phyloP scores from a whole-genome alignment of 352 stramenopile species.

The Phytophthora cajani region DNA sequence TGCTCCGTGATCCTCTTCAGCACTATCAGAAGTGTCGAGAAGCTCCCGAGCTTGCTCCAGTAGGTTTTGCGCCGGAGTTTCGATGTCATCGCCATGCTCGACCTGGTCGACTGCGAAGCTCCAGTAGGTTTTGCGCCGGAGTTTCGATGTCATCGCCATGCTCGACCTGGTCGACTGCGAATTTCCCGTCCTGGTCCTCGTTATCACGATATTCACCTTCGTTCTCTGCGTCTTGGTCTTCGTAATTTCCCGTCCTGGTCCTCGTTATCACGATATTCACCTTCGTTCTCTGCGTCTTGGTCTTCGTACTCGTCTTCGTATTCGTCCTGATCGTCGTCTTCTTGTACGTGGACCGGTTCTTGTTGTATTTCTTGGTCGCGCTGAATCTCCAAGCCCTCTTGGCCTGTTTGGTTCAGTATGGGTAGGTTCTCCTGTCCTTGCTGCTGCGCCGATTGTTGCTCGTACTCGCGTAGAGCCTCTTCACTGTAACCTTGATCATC shows the following conservation, averaged over 20 bases:
- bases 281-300: constrained; percentile 1
- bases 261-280: constrained; percentile 1
- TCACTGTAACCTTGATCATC: neutral
- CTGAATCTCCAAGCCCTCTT: constrained; percentile 1
- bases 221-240: neutral
- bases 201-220: no score
- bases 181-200: neutral
- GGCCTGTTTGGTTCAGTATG: neutral
- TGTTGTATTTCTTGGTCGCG: neutral
- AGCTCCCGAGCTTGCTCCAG: constrained; percentile 30
- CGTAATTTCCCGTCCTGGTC: constrained; percentile 8
- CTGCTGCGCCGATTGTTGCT: neutral
- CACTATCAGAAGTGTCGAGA: constrained; percentile 14
- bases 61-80: constrained; percentile 1
- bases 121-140: constrained; percentile 8
- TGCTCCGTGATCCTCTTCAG: constrained; percentile 13
- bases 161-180: neutral
- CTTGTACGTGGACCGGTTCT: neutral
- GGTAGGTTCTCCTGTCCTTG: neutral
- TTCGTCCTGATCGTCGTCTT: constrained; percentile 18
- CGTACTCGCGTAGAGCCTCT: neutral
- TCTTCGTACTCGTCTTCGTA: constrained; percentile 29
- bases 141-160: neutral
- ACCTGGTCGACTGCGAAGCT: neutral
- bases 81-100: neutral